Base-by-base conservation (phyloP, 352 stramenopile genomes). In the Thraustochytrium striatum region DNA sequence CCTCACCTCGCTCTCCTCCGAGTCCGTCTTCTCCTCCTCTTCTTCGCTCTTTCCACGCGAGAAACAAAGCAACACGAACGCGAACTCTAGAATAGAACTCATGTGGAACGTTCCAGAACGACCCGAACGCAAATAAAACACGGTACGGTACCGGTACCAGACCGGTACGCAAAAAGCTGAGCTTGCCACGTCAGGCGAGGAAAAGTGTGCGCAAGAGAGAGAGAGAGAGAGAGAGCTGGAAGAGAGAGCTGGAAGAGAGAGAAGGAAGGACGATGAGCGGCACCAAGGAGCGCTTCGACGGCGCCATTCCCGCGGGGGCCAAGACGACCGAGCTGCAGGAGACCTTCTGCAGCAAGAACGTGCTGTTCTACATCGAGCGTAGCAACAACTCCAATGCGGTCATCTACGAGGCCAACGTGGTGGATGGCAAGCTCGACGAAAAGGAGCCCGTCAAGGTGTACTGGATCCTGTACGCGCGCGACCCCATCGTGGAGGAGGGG, bases 401-500 rank as follows among this genome's bases (percentile, higher is more conserved):
- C 8, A 38, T 75, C 0, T 75, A 75, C 25, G 65, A 75, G 52
- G 65, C 65, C 3, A 75, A 75, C 5, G 41, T 75, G 0, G 65
- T 28, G 21, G 52, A 7, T 5, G 65, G 65, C 16, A 69, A 69
- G 16, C 65, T 75, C 0, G 65, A 62, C 35, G 33, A 30, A 5
- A 32, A 19, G 0, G 21, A 70, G 0, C 65, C 65, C 5, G 65
- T 75, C 11, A 75, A 75, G n/a, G 39, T 70, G 9, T 75, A 75
- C 65, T 75, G 65, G 65, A 75, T 75, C 35, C 36, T 75, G 35
- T 75, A 75, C 30, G 65, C 65, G 7, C 44, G 65, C n/a, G 16
- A 9, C 11, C 65, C 65, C 11, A 43, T 30, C 52, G 65, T 75
- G 39, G 65, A 75, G 39, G 65, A 75, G 41, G 65, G 25, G 21